Evolutionary conservation across 768 basidiomycete species (phyloP).

Genomic region (Lentinula aciculospora): DNA sequence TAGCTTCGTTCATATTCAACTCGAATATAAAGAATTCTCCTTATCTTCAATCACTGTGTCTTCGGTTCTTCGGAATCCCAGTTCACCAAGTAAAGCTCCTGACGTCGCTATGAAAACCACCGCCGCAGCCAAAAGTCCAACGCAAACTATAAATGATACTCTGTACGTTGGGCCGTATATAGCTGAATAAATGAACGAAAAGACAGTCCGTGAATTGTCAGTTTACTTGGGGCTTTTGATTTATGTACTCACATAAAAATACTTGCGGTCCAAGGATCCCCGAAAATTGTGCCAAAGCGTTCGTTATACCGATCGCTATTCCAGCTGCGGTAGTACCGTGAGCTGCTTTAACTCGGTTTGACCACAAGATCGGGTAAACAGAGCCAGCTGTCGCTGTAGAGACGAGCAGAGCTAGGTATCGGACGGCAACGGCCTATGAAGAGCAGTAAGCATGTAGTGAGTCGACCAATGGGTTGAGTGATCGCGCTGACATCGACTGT

Average conservation of each 20-base stretch:
- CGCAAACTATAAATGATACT: slow-evolving; percentile 15
- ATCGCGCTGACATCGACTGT: slow-evolving; percentile 12
- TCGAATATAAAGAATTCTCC: background rate
- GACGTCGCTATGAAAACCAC: slow-evolving; percentile 7
- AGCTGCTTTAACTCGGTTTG: slow-evolving; percentile 16
- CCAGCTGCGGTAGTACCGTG: slow-evolving; percentile 17
- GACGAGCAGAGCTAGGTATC: slow-evolving; percentile 16
- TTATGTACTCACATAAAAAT: slow-evolving; percentile 8
- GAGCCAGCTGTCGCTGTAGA: slow-evolving; percentile 16
- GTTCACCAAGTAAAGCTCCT: background rate
- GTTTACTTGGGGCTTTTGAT: too few relatives aligned
- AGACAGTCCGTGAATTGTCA: too few relatives aligned
- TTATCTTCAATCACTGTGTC: background rate
- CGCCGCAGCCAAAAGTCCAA: slow-evolving; percentile 12
- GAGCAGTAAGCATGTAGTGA: background rate
- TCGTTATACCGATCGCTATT: slow-evolving; percentile 16
- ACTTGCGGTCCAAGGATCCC: slow-evolving; percentile 18
- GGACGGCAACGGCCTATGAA: slow-evolving; percentile 7
- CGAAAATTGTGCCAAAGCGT: slow-evolving; percentile 15
- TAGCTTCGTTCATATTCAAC: background rate
- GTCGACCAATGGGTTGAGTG: background rate
- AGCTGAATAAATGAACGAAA: background rate
- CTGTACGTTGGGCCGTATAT: slow-evolving; percentile 6
- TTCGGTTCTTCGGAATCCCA: slow-evolving; percentile 1
- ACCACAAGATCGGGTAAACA: slow-evolving; percentile 17